phyloP scores from a whole-genome alignment of 768 basidiomycete species.

The Russula brevipes region DNA sequence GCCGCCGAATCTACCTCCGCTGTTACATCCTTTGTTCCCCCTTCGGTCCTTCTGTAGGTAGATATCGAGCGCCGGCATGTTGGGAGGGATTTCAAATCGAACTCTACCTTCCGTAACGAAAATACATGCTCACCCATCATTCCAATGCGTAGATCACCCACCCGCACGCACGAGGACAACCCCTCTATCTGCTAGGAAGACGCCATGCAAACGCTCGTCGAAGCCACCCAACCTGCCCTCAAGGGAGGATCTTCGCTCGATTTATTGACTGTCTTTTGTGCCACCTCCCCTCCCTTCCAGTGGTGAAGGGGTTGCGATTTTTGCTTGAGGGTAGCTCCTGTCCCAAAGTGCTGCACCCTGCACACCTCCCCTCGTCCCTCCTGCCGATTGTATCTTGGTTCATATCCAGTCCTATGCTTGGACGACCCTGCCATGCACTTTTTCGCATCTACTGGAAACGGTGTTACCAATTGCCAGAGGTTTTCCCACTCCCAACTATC shows the following conservation, averaged over 20 bases:
- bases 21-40: no score
- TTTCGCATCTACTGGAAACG: background rate
- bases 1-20: no score
- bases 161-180: background rate
- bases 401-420: no score
- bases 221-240: background rate
- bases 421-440: no score
- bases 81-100: no score
- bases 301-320: no score
- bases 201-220: background rate
- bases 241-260: constrained; percentile 6
- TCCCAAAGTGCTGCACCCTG: background rate
- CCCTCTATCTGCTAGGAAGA: background rate
- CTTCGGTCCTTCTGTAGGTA: no score
- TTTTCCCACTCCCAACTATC: no score
- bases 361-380: background rate
- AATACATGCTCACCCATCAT: background rate
- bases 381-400: background rate
- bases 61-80: no score
- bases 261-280: constrained; percentile 3
- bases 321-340: background rate
- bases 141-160: background rate
- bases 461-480: background rate
- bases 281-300: background rate
- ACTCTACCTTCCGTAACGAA: background rate